phyloP scores from a whole-genome alignment of 352 stramenopile species.

The Paralagenidium karlingii region DNA sequence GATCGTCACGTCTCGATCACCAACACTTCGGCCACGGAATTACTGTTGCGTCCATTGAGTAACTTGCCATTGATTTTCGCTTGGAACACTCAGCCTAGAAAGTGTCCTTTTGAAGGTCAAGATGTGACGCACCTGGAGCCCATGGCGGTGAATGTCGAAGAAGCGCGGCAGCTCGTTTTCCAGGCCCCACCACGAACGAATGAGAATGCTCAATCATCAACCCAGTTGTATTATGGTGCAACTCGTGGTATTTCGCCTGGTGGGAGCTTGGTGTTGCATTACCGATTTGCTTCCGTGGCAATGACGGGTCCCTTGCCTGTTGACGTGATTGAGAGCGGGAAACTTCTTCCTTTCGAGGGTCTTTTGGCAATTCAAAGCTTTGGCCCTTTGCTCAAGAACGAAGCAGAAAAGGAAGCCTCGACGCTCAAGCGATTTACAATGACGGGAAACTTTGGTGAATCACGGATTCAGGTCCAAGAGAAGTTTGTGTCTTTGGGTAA shows the following conservation, averaged over 20 bases:
- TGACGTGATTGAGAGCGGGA: constrained; percentile 48
- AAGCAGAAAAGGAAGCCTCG: constrained; percentile 16
- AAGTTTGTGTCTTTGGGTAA: constrained; percentile 56
- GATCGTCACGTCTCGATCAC: constrained; percentile 27
- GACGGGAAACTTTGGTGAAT: constrained; percentile 46
- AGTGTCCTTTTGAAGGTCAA: too few relatives aligned
- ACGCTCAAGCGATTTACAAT: constrained; percentile 58
- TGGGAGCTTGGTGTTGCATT: constrained; percentile 29
- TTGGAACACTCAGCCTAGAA: constrained; percentile 30
- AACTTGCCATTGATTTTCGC: constrained; percentile 49
- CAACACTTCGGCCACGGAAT: constrained; percentile 32
- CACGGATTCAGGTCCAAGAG: constrained; percentile 35
- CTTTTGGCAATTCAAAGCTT: constrained; percentile 73
- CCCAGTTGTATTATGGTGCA: constrained; percentile 21
- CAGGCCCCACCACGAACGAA: too few relatives aligned
- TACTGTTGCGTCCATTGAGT: constrained; percentile 58
- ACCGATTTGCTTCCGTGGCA: constrained; percentile 62
- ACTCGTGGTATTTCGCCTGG: constrained; percentile 29
- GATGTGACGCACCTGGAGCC: constrained; percentile 13
- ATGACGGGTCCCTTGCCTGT: constrained; percentile 24
- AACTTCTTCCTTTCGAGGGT: constrained; percentile 35
- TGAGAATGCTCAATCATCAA: too few relatives aligned
- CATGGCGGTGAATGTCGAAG: neutral
- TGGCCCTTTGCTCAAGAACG: constrained; percentile 4
- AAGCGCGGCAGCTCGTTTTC: neutral